Evolutionary conservation across 2,329 filamentous ascomycete species (phyloP), one percentile per base, ranked within the genome.

Genomic region (Nannizzia gypsea): DNA sequence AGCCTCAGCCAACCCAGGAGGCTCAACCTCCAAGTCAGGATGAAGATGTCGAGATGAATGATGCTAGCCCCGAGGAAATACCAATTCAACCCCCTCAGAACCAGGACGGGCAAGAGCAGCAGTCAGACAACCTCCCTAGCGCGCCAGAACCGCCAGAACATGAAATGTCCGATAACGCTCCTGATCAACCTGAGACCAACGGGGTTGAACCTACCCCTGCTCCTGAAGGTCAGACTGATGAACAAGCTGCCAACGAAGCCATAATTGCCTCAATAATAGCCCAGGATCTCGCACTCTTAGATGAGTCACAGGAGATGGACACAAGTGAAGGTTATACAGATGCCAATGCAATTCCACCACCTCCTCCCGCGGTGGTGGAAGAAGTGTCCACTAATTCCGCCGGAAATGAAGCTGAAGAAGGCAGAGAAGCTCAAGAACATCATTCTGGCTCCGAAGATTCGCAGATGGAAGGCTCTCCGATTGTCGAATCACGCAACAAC

Each of bases 201-300:
- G 40, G 38, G 3, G 11, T 40, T 46, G 56, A 58, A 8, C 50
- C 13, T 17, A 8, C 13, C 26, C 13, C 40, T 48, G 34, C 20
- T 22, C 31, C 56, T 2, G 40, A 56, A 15, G 59, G 13, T 11
- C 54, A 56, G 17, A 20, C n/a, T 50, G 60, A 66, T 48, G 61
- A 59, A 26, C 36, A 62, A 36, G 36, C 63, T 15, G 62, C 63
- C 28, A 68, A 70, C 46, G 68, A 71, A 59, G 64, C 66, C 3
- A 65, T 65, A 17, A 68, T 72, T 50, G 67, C 70, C 34, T 62
- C 67, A 1, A 65, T 69, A 17, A 69, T 73, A 31, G 66, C 67
- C 11, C 64, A 64, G n/a, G 71, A 71, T 60, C 54, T 66, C 13
- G 65, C 68, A 50, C 60, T 65, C 15, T 59, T 67, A 28, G 67